These are phyloP conservation scores for Kokia cookei DNA, from an alignment of 441 rosid species.

Conservation along the genomic window DNA sequence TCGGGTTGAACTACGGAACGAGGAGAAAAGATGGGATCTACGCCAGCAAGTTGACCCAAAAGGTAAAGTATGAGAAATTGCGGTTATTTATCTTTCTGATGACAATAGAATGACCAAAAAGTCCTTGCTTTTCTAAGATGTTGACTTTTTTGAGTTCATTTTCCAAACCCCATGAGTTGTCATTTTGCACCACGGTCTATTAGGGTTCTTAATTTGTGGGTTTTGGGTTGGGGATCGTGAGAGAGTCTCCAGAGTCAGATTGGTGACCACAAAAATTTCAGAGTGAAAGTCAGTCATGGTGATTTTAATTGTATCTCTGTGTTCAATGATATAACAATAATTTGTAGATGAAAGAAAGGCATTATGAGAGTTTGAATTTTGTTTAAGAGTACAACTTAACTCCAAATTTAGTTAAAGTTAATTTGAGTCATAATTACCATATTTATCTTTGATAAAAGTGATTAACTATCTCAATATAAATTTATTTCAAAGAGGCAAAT, in stretches of 20 bases:
- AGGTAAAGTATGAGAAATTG: constrained; percentile 9
- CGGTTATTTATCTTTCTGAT: constrained; percentile 15
- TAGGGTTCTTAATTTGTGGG: not conserved
- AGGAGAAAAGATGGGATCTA: constrained; percentile 17
- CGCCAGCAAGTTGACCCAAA: constrained; percentile 34
- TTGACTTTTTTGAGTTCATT: not conserved
- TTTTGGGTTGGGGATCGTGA: not conserved
- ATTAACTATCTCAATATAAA: accelerated
- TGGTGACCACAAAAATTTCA: too few species aligned
- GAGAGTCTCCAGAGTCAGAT: not conserved
- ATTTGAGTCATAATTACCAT: accelerated
- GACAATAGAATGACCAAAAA: not conserved
- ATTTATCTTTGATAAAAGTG: accelerated
- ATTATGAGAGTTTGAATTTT: too few species aligned
- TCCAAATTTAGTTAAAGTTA: too few species aligned
- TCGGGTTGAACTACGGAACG: constrained; percentile 36
- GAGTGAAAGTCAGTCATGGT: too few species aligned
- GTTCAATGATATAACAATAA: too few species aligned
- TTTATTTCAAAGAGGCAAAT: too few species aligned
- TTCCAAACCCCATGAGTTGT: not conserved
- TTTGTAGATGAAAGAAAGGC: too few species aligned
- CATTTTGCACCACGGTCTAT: not conserved
- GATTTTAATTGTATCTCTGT: too few species aligned
- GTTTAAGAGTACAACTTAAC: too few species aligned
- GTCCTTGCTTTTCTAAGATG: constrained; percentile 4